These are phyloP conservation scores for Gymnopilus junonius DNA, from an alignment of 768 basidiomycete genomes.

Conservation along the genomic window DNA sequence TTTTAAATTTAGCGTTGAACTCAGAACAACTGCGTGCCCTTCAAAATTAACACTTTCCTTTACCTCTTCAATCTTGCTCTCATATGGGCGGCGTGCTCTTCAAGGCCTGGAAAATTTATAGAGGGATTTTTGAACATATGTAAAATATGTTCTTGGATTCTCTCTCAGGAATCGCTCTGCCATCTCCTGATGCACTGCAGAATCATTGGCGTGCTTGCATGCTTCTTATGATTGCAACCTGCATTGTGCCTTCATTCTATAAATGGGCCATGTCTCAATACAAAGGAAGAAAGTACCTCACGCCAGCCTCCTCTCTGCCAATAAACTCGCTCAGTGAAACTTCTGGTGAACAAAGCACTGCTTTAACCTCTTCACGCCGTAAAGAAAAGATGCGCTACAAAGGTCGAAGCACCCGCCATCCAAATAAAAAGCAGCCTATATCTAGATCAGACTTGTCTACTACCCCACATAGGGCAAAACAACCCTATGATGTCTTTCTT, in stretches of 20 bases:
- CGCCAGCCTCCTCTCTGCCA: conserved; percentile 6
- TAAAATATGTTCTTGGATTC: neutral
- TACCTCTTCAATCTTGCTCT: neutral
- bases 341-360: neutral
- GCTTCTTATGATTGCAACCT: conserved; percentile 30
- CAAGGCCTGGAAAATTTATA: neutral
- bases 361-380: neutral
- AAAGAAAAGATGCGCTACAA: conserved; percentile 24
- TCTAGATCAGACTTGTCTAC: neutral
- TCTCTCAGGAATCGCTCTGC: neutral
- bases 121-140: neutral
- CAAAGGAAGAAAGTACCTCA: conserved; percentile 4
- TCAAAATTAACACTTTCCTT: neutral
- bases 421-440: conserved; percentile 15
- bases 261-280: conserved; percentile 20
- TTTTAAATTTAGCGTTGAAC: neutral
- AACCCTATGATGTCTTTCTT: conserved; percentile 77
- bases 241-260: conserved; percentile 31
- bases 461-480: conserved; percentile 29
- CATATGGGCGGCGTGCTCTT: neutral
- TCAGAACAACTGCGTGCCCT: neutral
- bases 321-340: neutral
- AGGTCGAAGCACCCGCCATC: conserved; percentile 11
- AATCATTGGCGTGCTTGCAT: conserved; percentile 18
- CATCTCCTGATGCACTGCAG: neutral